A percentile compares a stretch with the other conserved stretches of the same genome.
Conservation (phyloP, 1,284 basidiomycete genomes). For the Fomitopsis schrenkii region DNA sequence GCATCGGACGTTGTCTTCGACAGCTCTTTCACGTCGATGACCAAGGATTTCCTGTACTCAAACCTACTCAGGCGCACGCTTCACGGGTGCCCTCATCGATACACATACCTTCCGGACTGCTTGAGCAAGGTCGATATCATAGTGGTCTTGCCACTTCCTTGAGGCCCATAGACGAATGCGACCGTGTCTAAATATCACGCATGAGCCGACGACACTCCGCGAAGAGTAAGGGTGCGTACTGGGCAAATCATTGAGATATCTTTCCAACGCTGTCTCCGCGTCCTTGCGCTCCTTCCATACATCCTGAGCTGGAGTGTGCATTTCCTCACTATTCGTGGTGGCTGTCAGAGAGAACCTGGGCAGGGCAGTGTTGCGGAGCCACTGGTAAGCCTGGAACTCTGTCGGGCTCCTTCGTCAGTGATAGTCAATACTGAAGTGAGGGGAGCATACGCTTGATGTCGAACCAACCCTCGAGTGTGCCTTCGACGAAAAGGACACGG, state of each 20-base stretch:
- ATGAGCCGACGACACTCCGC: neutral
- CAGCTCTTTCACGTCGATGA: slow-evolving; percentile 82
- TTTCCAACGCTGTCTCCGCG: slow-evolving; percentile 64
- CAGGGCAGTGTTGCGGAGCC: slow-evolving; percentile 58
- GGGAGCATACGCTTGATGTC: slow-evolving; percentile 42
- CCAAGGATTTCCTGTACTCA: slow-evolving; percentile 53
- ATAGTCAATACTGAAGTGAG: neutral
- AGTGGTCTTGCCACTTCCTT: slow-evolving; percentile 84
- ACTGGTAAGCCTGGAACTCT: slow-evolving; percentile 66
- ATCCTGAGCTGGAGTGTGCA: slow-evolving; percentile 22
- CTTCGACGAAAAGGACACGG: slow-evolving; percentile 80
- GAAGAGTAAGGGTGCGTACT: slow-evolving; percentile 33
- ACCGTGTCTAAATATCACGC: slow-evolving; percentile 44
- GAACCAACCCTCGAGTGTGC: slow-evolving; percentile 82
- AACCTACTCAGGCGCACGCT: neutral
- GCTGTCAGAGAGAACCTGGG: slow-evolving; percentile 38
- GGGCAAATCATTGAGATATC: slow-evolving; percentile 75
- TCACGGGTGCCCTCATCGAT: neutral
- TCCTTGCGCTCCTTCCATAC: slow-evolving; percentile 84
- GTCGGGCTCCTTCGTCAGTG: neutral
- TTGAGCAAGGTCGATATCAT: slow-evolving; percentile 65
- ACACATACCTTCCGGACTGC: slow-evolving; percentile 52
- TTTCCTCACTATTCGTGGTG: slow-evolving; percentile 4
- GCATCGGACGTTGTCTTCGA: slow-evolving; percentile 73
- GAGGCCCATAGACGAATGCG: slow-evolving; percentile 87